Conservation (phyloP, 306 rosid genomes). For the Rubus parviflorus region DNA sequence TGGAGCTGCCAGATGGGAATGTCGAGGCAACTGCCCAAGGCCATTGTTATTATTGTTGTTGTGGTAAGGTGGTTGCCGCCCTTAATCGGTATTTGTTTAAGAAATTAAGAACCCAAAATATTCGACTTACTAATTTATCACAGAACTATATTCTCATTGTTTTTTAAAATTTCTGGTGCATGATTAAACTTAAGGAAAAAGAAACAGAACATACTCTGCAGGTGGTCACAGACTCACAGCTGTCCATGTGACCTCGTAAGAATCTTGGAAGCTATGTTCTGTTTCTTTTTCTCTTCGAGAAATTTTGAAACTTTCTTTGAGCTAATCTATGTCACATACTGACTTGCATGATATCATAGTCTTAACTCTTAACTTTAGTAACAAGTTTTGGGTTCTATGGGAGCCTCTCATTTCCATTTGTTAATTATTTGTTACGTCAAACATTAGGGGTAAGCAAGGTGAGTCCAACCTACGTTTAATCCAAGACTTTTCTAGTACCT, state of each 20-base stretch:
- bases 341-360: too few species aligned
- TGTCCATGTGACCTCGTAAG: conserved; percentile 1
- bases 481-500: not conserved
- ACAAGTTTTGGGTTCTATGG: not conserved
- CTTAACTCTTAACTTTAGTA: not conserved
- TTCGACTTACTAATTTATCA: not conserved
- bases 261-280: not conserved
- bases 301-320: not conserved
- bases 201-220: not conserved
- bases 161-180: not conserved
- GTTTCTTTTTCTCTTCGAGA: not conserved
- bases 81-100: not conserved
- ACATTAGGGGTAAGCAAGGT: not conserved
- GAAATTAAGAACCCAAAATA: not conserved
- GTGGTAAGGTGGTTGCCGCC: conserved; percentile 9
- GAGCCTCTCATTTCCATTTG: not conserved
- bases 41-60: not conserved
- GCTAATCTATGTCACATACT: too few species aligned
- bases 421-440: not conserved
- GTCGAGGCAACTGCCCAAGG: not conserved
- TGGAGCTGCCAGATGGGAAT: not conserved
- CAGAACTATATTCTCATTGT: not conserved
- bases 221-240: not conserved
- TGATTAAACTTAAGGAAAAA: not conserved
- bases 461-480: not conserved